Base-by-base conservation (phyloP, 2,329 filamentous ascomycete species). In the Knufia petricola region DNA sequence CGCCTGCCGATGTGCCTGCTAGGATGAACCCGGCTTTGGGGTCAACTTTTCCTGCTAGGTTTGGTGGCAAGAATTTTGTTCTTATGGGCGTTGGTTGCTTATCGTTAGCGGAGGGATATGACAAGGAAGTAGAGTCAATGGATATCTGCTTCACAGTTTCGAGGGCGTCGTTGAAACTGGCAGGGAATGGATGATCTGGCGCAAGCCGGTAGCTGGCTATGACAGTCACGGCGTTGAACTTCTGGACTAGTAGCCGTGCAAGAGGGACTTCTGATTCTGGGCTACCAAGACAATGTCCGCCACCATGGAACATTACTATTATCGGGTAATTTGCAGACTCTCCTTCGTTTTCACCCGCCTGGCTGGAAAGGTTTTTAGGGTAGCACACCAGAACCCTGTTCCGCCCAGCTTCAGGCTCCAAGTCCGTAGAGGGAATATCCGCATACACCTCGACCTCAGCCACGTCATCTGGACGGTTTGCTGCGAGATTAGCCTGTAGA, bases 1-100 rank as follows among this genome's bases (percentile, higher is more conserved):
- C 71, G n/a, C 72, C 72, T 0, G 73, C 70, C 17, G 69, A 73
- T 1, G 65, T 64, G 1, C 74, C 73, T 17, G 70, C 72, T 4
- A 75, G 47, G n/a, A 76, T 50, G 54, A 76, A 75, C 0, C 72
- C 73, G 31, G 51, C 47, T 19, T 40, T 42, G 4, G 19, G 8
- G 32, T 34, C 17, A 13, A 46, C 10, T 24, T 21, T 23, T 2
- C 30, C 20, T 8, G 43, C 32, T 23, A 46, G 31, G 6, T 20
- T 17, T 8, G 9, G 7, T 24, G 43, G 43, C 19, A 46, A 31
- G 17, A 46, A 19, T 9, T 37, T 6, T 7, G 39, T 41, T 2
- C 8, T 17, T 2, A 26, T 24, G n/a, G n/a, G n/a, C n/a, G n/a
- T n/a, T n/a, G n/a, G n/a, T n/a, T n/a, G 19, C 17, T 37, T 13